These are phyloP conservation scores for Malus sieversii DNA, from an alignment of 306 rosid genomes.

Conservation along the genomic window DNA sequence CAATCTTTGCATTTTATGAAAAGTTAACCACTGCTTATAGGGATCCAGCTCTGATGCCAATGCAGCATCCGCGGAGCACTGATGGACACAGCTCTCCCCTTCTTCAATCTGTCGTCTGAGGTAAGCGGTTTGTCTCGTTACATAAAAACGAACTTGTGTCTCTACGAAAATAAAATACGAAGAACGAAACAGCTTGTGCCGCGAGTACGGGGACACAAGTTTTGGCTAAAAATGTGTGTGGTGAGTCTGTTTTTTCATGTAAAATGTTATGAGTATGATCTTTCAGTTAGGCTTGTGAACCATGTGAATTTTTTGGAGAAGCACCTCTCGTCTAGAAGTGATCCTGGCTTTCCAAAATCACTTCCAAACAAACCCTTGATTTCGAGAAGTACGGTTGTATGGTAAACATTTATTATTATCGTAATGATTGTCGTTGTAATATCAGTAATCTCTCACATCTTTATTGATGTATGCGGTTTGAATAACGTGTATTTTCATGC, in stretches of 20 bases:
- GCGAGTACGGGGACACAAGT: neutral
- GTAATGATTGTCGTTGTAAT: too few species aligned
- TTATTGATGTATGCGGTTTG: too few species aligned
- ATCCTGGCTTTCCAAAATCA: too few species aligned
- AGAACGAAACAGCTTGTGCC: neutral
- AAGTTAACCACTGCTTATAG: slow-evolving; percentile 44
- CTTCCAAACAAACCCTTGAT: too few species aligned
- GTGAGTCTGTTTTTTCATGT: neutral
- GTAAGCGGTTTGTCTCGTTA: neutral
- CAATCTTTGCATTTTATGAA: slow-evolving; percentile 44
- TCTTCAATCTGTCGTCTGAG: slow-evolving; percentile 34
- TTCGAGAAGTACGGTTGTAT: too few species aligned
- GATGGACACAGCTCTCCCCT: slow-evolving; percentile 46
- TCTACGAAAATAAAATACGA: neutral
- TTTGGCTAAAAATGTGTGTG: neutral
- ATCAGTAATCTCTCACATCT: too few species aligned
- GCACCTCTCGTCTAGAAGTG: too few species aligned
- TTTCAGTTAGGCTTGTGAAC: neutral
- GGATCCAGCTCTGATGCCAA: slow-evolving; percentile 57
- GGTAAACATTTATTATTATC: too few species aligned
- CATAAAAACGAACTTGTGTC: neutral
- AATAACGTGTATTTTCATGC: too few species aligned
- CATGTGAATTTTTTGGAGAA: too few species aligned
- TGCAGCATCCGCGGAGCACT: slow-evolving; percentile 23
- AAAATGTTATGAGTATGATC: neutral